Evolutionary conservation across 2,329 filamentous ascomycete genomes (phyloP), one percentile per base, ranked within the genome.

Genomic region (Fusarium sp.): DNA sequence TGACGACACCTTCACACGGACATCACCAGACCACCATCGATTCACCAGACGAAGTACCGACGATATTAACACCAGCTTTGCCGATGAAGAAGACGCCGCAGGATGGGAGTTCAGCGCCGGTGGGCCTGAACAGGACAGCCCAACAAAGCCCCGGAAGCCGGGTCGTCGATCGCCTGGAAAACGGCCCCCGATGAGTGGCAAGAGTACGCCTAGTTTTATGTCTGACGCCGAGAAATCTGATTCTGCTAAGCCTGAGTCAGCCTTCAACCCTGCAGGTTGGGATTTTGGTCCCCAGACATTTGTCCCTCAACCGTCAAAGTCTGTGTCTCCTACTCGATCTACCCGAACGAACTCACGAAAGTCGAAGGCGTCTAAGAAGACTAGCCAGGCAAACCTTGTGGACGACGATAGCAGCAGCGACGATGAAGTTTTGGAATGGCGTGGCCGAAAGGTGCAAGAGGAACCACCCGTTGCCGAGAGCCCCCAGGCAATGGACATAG

Each of bases 401-500:
- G 81, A 84, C 0, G 81, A 84, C 0, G 83, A 83, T 5, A 81
- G 80, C 48, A 84, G 80, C 51, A 83, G 80, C 37, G 81, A 82
- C 8, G 82, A 82, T 41, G 81, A 79, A 54, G 70, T 63, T 7
- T 71, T 76, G 9, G 65, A 78, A 37, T 76, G 78, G 78, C 63
- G 74, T 37, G 77, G 78, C 42, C 74, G 78, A 55, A 78, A 79
- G 46, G 64, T 73, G 8, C 74, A 77, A 35, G 58, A 70, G 14
- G 73, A 74, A 25, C 70, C 75, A 5, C 56, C 64, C 8, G 64
- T 68, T 20, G 74, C 76, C 13, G 80, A 80, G 35, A 87, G 84
- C 64, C 85, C 87, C 4, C 86, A 84, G 58, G 86, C 87, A 15
- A 90, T 90, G 88, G 88, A 90, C 66, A 89, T 90, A 49, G 88